Conservation (phyloP, 345 rosid genomes). For the Gossypium raimondii region DNA sequence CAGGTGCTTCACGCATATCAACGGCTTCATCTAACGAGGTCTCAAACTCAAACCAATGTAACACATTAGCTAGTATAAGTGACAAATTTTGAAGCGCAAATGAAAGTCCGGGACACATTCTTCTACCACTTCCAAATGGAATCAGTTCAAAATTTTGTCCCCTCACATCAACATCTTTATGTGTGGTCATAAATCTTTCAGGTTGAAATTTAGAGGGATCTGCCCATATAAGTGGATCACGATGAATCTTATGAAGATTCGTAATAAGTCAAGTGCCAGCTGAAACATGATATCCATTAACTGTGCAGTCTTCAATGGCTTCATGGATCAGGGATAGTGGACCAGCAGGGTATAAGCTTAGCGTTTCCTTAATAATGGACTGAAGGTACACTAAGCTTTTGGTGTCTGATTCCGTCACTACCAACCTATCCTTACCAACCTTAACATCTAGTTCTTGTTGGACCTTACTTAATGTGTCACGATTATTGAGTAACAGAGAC, state of each 20-base stretch:
- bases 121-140: constrained; percentile 32
- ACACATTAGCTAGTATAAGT: constrained; percentile 22
- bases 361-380: constrained; percentile 37
- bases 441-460: constrained; percentile 27
- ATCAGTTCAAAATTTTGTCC: constrained; percentile 25
- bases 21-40: constrained; percentile 18
- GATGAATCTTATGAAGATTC: constrained; percentile 29
- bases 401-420: constrained; percentile 23
- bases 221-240: constrained; percentile 28
- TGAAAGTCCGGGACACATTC: constrained; percentile 30
- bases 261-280: constrained; percentile 20
- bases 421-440: constrained; percentile 21
- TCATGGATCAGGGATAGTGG: constrained; percentile 26
- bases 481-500: constrained; percentile 31
- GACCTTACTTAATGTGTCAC: constrained; percentile 8
- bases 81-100: constrained; percentile 25
- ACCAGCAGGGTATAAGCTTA: constrained; percentile 28
- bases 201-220: constrained; percentile 26
- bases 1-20: constrained; percentile 20
- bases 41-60: constrained; percentile 28
- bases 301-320: constrained; percentile 20
- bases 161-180: constrained; percentile 20
- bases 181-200: constrained; percentile 25
- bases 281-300: constrained; percentile 20
- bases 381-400: constrained; percentile 27